Evolutionary conservation across 495 filamentous ascomycete genomes (phyloP).

Genomic region (Annulohypoxylon maeteangense): DNA sequence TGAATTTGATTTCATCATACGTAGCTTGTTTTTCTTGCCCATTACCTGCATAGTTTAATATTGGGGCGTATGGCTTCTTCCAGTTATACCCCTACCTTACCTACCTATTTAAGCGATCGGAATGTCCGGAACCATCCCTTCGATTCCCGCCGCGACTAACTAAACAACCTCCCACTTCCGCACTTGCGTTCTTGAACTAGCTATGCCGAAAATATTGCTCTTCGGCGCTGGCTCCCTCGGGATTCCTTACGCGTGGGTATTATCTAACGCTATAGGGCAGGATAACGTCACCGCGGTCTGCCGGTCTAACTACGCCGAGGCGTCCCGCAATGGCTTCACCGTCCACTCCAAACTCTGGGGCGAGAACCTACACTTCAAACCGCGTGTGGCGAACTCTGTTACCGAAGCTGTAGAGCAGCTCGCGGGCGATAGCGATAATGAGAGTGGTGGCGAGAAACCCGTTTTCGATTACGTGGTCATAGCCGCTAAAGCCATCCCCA

Average conservation of each 20-base stretch:
- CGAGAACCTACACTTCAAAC: slow-evolving; percentile 50
- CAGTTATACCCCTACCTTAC: not conserved
- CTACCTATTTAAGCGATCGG: not conserved
- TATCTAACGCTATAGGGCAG: slow-evolving; percentile 54
- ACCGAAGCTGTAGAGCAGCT: slow-evolving; percentile 48
- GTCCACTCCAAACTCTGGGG: slow-evolving; percentile 62
- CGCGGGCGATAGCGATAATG: not conserved
- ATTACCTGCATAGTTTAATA: not conserved
- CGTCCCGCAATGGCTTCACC: slow-evolving; percentile 58
- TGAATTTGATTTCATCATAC: not conserved
- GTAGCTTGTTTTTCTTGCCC: not conserved
- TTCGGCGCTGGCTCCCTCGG: slow-evolving; percentile 66
- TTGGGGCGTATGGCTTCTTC: not conserved
- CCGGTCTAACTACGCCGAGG: slow-evolving; percentile 65
- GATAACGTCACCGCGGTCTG: slow-evolving; percentile 60
- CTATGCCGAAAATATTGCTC: slow-evolving; percentile 53
- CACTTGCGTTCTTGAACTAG: not conserved
- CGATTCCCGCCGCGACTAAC: too few relatives aligned
- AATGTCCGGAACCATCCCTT: not conserved
- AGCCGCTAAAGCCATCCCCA: slow-evolving; percentile 55
- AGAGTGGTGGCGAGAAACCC: slow-evolving; percentile 17
- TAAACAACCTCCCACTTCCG: not conserved
- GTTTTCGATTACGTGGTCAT: slow-evolving; percentile 66
- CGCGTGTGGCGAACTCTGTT: slow-evolving; percentile 54
- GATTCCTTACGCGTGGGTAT: slow-evolving; percentile 59